These are phyloP conservation scores for Pulchroboletus neoregius DNA, from an alignment of 1,284 basidiomycete genomes.

Conservation along the genomic window DNA sequence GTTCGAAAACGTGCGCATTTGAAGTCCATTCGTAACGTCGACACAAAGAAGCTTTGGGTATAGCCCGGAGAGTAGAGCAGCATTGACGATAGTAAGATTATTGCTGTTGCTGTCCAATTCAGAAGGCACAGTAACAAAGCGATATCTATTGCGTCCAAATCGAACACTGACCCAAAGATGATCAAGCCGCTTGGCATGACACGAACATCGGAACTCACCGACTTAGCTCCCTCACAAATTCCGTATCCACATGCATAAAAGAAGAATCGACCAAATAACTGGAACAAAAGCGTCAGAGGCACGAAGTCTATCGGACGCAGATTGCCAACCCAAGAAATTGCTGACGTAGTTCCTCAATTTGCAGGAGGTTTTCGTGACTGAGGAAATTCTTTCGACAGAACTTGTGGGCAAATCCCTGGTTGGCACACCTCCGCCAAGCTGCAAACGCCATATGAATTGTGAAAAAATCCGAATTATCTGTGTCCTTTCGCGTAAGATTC, in stretches of 20 bases:
- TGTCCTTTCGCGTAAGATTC: constrained; percentile 1
- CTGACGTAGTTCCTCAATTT: constrained; percentile 95
- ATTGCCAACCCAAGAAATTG: constrained; percentile 75
- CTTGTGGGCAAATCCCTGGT: constrained; percentile 56
- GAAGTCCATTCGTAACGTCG: constrained; percentile 52
- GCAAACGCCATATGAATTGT: constrained; percentile 91
- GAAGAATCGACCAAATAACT: constrained; percentile 85
- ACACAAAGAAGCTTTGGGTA: constrained; percentile 89
- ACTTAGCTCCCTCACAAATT: constrained; percentile 69
- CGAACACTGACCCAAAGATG: constrained; percentile 50
- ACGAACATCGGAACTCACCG: constrained; percentile 40
- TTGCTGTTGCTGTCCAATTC: constrained; percentile 70
- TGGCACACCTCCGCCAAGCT: constrained; percentile 80
- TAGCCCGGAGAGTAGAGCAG: constrained; percentile 82
- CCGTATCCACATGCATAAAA: constrained; percentile 72
- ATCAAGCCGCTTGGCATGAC: background rate
- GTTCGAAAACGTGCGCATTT: constrained; percentile 84
- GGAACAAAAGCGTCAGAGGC: constrained; percentile 9
- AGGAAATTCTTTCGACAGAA: constrained; percentile 86
- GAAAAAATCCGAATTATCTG: constrained; percentile 95
- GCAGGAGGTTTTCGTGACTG: constrained; percentile 89
- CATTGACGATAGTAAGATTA: constrained; percentile 67
- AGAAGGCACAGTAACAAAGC: constrained; percentile 74
- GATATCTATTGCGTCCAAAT: constrained; percentile 69
- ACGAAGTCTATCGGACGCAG: background rate